Percentiles rank a stretch among this genome's conserved stretches.
These are phyloP conservation scores for Alternaria burnsii DNA, from an alignment of 2,329 filamentous ascomycete species.

Conservation along the genomic window DNA sequence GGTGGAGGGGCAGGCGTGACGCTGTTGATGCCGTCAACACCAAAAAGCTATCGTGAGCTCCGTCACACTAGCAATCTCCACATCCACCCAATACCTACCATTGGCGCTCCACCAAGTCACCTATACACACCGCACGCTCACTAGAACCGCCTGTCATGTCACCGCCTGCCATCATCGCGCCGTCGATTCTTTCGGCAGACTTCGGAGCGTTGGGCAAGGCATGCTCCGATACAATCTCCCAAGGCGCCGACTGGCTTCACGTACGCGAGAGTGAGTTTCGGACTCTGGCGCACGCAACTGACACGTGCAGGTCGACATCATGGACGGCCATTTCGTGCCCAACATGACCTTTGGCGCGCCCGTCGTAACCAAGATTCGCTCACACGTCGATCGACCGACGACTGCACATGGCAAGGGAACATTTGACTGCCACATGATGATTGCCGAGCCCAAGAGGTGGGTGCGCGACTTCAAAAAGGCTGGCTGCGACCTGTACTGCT, in stretches of 20 bases:
- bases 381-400: constrained; percentile 79
- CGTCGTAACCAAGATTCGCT: constrained; percentile 91
- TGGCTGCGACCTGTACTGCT: constrained; percentile 98
- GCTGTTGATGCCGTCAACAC: constrained; percentile 43
- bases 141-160: constrained; percentile 68
- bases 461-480: constrained; percentile 93
- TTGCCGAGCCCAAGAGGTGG: constrained; percentile 99
- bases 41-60: constrained; percentile 42
- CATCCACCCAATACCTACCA: constrained; percentile 22
- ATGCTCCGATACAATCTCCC: constrained; percentile 83
- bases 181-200: constrained; percentile 97
- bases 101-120: constrained; percentile 28
- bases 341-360: constrained; percentile 98
- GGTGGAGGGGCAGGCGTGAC: constrained; percentile 29
- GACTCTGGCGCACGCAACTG: constrained; percentile 27
- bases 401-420: constrained; percentile 80
- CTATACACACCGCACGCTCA: constrained; percentile 9
- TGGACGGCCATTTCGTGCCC: constrained; percentile 98
- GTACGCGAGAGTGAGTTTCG: constrained; percentile 33
- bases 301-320: constrained; percentile 96
- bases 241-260: constrained; percentile 71
- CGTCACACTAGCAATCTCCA: constrained; percentile 35
- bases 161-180: constrained; percentile 91
- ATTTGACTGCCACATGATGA: constrained; percentile 99
- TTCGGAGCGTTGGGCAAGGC: constrained; percentile 88